These are phyloP conservation scores for Tetrahymena thermophila DNA, from an alignment of 73 alveolate species.

Conservation along the genomic window DNA sequence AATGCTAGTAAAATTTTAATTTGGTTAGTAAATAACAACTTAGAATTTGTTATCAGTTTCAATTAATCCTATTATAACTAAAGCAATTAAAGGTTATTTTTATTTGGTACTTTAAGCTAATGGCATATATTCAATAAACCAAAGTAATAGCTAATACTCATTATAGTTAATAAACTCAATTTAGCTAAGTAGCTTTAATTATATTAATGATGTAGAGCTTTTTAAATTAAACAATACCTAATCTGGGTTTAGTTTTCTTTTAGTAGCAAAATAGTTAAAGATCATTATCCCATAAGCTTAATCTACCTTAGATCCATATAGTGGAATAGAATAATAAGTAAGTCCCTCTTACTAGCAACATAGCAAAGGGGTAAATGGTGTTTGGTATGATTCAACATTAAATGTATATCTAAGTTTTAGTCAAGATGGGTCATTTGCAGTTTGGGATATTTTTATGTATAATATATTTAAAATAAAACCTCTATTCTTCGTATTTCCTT, in stretches of 20 bases:
- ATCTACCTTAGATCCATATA: not conserved
- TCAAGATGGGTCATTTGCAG: not conserved
- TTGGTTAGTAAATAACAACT: not conserved
- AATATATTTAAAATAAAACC: not conserved
- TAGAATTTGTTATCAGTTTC: too few relatives aligned
- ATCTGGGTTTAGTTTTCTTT: not conserved
- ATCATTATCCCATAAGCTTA: not conserved
- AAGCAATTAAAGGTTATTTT: not conserved
- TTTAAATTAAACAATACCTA: too few relatives aligned
- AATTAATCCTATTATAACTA: not conserved
- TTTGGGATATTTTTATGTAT: not conserved
- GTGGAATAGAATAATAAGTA: not conserved
- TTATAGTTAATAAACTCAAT: too few relatives aligned
- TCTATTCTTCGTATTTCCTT: not conserved
- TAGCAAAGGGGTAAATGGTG: not conserved
- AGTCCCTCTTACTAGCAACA: not conserved
- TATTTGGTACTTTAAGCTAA: not conserved
- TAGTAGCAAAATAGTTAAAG: not conserved
- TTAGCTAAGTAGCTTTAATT: too few relatives aligned
- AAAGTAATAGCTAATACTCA: not conserved
- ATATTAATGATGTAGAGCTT: not conserved
- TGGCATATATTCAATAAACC: not conserved
- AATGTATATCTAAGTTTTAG: not conserved
- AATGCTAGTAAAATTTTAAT: too few relatives aligned
- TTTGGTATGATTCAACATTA: not conserved